These are phyloP conservation scores for Talaromyces sp. DNA, from an alignment of 2,329 filamentous ascomycete species.

Conservation along the genomic window DNA sequence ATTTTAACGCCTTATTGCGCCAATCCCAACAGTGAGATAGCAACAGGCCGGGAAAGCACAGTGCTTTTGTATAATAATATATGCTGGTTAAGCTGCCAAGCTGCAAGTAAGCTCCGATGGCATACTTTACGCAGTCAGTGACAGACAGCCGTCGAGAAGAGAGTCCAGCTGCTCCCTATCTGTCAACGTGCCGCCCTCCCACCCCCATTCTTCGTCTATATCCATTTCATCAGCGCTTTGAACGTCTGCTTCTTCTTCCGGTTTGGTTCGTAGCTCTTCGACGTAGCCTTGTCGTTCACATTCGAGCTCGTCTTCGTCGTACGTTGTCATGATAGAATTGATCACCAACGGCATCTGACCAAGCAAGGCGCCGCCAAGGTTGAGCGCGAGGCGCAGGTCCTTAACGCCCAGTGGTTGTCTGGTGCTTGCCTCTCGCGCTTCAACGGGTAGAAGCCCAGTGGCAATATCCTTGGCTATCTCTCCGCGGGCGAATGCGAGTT, in stretches of 20 bases:
- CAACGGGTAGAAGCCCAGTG: conserved; percentile 71
- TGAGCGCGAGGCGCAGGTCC: conserved; percentile 70
- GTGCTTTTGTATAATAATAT: neutral
- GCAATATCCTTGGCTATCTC: conserved; percentile 65
- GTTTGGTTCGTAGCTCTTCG: conserved; percentile 12
- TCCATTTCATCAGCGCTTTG: conserved; percentile 32
- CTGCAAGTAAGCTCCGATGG: conserved; percentile 5
- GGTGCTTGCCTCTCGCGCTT: conserved; percentile 68
- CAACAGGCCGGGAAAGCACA: neutral
- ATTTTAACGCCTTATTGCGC: neutral
- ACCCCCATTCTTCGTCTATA: conserved; percentile 32
- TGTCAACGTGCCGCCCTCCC: conserved; percentile 31
- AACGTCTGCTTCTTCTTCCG: conserved; percentile 13
- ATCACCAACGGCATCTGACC: conserved; percentile 71
- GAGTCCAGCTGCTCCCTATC: conserved; percentile 33
- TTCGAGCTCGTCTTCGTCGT: conserved; percentile 71
- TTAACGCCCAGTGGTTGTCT: conserved; percentile 68
- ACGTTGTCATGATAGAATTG: conserved; percentile 63
- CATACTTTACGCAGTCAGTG: conserved; percentile 31
- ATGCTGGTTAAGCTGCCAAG: neutral
- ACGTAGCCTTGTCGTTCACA: conserved; percentile 30
- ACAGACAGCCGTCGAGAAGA: conserved; percentile 37
- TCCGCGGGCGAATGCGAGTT: conserved; percentile 65
- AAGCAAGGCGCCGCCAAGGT: conserved; percentile 69
- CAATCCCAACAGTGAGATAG: neutral